phyloP scores from a whole-genome alignment of 306 rosid species.

The Arachis stenosperma region DNA sequence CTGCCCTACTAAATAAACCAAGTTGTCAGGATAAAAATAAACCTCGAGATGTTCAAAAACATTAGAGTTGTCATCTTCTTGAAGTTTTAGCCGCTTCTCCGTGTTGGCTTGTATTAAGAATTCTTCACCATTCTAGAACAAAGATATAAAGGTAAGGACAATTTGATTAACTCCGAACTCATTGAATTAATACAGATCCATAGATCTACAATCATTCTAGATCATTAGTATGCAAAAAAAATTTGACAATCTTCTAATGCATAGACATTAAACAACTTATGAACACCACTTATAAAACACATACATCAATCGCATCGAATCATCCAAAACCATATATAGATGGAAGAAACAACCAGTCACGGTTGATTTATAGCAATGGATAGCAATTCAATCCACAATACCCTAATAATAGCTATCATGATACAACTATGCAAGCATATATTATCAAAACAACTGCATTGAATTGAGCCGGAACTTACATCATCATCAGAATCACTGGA shows the following conservation, averaged over 20 bases:
- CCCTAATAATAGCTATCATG: no score
- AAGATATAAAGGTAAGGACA: slow-evolving; percentile 22
- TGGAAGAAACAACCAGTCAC: neutral
- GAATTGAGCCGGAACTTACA: slow-evolving; percentile 53
- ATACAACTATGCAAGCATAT: neutral
- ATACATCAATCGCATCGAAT: neutral
- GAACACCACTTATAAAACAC: neutral
- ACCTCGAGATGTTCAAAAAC: slow-evolving; percentile 76
- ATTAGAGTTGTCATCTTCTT: slow-evolving; percentile 54
- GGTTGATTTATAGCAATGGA: no score
- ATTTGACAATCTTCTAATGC: neutral
- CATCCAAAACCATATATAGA: slow-evolving; percentile 22
- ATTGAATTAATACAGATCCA: slow-evolving; percentile 14
- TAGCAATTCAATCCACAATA: no score
- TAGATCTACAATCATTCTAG: neutral
- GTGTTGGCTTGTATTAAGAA: slow-evolving; percentile 94
- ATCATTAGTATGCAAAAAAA: slow-evolving; percentile 16
- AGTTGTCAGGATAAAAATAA: slow-evolving; percentile 40
- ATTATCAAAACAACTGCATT: slow-evolving; percentile 27
- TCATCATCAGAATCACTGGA: slow-evolving; percentile 96
- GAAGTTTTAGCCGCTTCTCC: slow-evolving; percentile 72
- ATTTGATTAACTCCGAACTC: slow-evolving; percentile 7
- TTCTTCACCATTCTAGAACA: slow-evolving; percentile 59
- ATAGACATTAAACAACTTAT: slow-evolving; percentile 7
- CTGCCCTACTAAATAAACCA: neutral